These are phyloP conservation scores for Friedmanniomyces simplex DNA, from an alignment of 495 filamentous ascomycete species.

Conservation along the genomic window DNA sequence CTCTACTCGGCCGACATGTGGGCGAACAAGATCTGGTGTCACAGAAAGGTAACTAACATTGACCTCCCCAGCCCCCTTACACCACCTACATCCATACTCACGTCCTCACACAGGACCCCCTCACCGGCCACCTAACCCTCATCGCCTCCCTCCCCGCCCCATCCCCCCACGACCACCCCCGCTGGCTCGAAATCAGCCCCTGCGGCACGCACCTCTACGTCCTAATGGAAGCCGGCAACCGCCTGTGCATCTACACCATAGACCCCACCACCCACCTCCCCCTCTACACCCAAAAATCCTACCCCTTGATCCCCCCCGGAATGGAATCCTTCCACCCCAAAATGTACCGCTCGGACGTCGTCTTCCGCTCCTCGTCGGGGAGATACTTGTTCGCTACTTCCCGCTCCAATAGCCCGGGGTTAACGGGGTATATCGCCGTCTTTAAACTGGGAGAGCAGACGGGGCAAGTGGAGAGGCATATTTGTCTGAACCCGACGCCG, in stretches of 20 bases:
- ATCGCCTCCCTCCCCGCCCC: constrained; percentile 64
- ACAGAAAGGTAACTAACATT: constrained; percentile 49
- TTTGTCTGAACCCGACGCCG: constrained; percentile 70
- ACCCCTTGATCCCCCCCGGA: constrained; percentile 67
- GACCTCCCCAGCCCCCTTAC: no score
- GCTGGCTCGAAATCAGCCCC: constrained; percentile 75
- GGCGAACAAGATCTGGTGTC: constrained; percentile 79
- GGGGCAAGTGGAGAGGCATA: constrained; percentile 63
- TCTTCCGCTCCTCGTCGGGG: constrained; percentile 52
- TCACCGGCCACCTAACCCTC: constrained; percentile 52
- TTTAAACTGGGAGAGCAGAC: constrained; percentile 58
- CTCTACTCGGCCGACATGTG: constrained; percentile 77
- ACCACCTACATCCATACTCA: neutral
- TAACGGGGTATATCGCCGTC: constrained; percentile 70
- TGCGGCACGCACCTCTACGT: constrained; percentile 68
- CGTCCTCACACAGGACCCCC: constrained; percentile 27
- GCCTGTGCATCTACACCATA: constrained; percentile 67
- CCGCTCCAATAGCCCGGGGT: constrained; percentile 54
- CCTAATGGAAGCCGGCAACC: constrained; percentile 78
- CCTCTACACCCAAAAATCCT: constrained; percentile 70
- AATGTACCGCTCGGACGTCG: constrained; percentile 70
- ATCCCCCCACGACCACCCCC: constrained; percentile 58
- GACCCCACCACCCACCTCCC: constrained; percentile 64
- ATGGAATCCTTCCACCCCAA: constrained; percentile 28
- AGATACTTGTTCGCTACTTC: constrained; percentile 72